These are phyloP conservation scores for Fusarium redolens DNA, from an alignment of 2,329 filamentous ascomycete species.

Conservation along the genomic window DNA sequence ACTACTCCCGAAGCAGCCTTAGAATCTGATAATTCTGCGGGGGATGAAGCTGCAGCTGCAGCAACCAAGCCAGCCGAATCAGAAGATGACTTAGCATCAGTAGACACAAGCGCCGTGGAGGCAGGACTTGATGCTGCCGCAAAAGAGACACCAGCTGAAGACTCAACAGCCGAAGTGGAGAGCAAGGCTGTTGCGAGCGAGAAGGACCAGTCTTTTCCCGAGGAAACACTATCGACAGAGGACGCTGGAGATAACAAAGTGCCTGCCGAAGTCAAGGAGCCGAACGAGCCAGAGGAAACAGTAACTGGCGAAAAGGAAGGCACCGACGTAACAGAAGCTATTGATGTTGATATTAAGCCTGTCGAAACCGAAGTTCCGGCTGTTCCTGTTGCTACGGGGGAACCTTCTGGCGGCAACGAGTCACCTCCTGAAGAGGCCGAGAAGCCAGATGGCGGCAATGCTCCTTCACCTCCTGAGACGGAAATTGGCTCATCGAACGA, in stretches of 20 bases:
- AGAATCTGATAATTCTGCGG: conserved; percentile 1
- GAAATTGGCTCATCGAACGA: background rate
- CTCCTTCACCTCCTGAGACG: background rate
- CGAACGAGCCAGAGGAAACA: conserved; percentile 4
- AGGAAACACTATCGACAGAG: background rate
- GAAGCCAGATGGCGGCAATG: background rate
- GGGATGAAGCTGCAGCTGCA: background rate
- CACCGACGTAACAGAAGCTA: background rate
- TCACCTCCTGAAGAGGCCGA: background rate
- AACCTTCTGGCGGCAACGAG: background rate
- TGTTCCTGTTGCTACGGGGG: background rate
- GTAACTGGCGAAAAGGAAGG: conserved; percentile 1
- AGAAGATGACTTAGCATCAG: background rate
- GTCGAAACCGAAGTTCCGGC: background rate
- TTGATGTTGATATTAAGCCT: background rate
- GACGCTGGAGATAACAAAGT: background rate
- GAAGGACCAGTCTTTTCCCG: background rate
- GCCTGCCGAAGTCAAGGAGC: background rate
- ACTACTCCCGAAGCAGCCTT: background rate
- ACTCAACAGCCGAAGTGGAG: background rate
- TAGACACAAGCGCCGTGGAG: background rate
- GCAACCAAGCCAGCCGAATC: background rate
- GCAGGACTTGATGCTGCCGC: background rate
- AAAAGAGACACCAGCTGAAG: background rate
- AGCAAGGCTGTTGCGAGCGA: background rate